These are phyloP conservation scores for Euphorbia lathyris DNA, from an alignment of 345 rosid genomes.

Conservation along the genomic window DNA sequence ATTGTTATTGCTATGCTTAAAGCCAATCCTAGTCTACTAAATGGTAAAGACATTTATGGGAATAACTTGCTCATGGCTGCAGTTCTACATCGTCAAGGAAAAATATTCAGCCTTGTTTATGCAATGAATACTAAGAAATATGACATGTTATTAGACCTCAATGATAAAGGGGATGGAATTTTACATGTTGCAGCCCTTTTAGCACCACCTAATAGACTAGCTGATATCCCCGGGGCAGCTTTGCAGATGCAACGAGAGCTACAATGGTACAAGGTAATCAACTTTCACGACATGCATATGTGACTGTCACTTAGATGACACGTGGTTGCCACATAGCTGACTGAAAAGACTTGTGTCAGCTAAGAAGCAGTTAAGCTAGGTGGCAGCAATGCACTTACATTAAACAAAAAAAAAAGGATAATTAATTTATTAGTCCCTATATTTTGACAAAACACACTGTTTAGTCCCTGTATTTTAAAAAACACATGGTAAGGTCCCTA, in stretches of 20 bases:
- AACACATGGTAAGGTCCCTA: too few species aligned
- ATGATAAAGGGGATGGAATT: slow-evolving; percentile 4
- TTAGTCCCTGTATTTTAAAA: too few species aligned
- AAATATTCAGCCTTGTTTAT: slow-evolving; percentile 15
- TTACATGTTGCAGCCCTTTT: slow-evolving; percentile 24
- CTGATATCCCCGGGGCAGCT: slow-evolving; percentile 24
- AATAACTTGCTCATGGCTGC: slow-evolving; percentile 1
- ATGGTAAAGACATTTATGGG: background rate
- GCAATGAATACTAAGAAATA: background rate
- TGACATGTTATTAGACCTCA: background rate
- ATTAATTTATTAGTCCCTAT: too few species aligned
- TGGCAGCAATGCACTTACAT: too few species aligned
- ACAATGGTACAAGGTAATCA: slow-evolving; percentile 41
- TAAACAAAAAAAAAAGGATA: too few species aligned
- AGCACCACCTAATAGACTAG: slow-evolving; percentile 20
- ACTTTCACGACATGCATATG: too few species aligned
- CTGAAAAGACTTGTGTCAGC: too few species aligned
- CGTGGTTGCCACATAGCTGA: too few species aligned
- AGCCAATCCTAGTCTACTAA: background rate
- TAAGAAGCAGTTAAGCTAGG: too few species aligned
- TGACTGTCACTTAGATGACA: too few species aligned
- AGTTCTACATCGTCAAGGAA: slow-evolving; percentile 16
- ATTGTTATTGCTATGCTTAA: background rate
- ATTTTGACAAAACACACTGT: too few species aligned
- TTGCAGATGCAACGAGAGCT: slow-evolving; percentile 35